Evolutionary conservation across 257 asterid genomes (phyloP).

Genomic region (Gentiana macrophylla): DNA sequence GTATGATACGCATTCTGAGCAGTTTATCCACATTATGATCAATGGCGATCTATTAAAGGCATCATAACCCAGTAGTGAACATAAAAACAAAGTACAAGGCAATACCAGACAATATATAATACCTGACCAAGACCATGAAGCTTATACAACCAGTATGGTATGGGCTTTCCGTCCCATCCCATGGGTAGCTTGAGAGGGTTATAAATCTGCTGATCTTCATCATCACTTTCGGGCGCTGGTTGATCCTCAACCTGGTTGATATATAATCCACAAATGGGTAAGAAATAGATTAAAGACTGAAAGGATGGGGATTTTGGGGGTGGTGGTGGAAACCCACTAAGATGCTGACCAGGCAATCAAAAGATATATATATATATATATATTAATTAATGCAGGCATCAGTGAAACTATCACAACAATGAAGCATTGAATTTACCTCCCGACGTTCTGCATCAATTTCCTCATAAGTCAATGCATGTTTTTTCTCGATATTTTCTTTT

Average conservation of each 20-base stretch:
- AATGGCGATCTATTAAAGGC: neutral
- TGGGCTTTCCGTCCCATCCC: constrained; percentile 99
- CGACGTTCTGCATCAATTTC: constrained; percentile 98
- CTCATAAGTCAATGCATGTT: constrained; percentile 94
- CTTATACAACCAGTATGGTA: constrained; percentile 97
- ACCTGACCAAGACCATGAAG: constrained; percentile 99
- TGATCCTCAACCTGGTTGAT: constrained; percentile 68
- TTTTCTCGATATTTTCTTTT: constrained; percentile 87
- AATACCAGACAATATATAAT: constrained; percentile 2
- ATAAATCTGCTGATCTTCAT: constrained; percentile 94
- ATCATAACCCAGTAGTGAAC: neutral
- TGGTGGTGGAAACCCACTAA: neutral
- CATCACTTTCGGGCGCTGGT: constrained; percentile 93
- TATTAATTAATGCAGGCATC: neutral
- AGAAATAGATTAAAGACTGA: no score
- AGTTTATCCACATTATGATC: no score
- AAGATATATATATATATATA: neutral
- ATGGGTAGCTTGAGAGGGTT: constrained; percentile 95
- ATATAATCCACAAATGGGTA: constrained; percentile 3
- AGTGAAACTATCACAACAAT: neutral
- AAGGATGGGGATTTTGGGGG: no score
- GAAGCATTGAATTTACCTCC: constrained; percentile 41
- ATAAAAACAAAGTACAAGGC: neutral
- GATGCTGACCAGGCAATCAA: neutral
- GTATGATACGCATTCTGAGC: no score